A percentile compares a stretch with the other conserved stretches of the same genome.
phyloP scores from a whole-genome alignment of 2,329 filamentous ascomycete species.

The Diaporthe australafricana region DNA sequence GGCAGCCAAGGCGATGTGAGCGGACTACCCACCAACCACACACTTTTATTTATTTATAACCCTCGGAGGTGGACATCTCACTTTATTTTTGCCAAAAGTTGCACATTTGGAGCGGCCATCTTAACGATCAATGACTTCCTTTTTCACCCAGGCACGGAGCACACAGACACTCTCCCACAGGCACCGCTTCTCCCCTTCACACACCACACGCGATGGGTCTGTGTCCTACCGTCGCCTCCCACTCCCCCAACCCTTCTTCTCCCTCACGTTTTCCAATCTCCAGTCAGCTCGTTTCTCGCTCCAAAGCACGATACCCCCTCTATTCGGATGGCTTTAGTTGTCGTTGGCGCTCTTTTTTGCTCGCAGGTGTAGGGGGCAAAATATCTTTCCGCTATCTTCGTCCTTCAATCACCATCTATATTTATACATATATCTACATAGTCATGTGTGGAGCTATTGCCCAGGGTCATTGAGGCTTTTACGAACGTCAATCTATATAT shows the following conservation, averaged over 20 bases:
- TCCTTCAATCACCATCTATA: neutral
- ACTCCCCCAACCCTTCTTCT: neutral
- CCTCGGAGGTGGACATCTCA: neutral
- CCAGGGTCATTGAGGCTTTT: neutral
- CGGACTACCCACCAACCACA: too few relatives aligned
- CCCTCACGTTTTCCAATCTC: neutral
- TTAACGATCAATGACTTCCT: constrained; percentile 33
- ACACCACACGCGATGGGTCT: neutral
- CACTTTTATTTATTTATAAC: neutral
- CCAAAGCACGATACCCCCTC: constrained; percentile 40
- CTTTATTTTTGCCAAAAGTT: constrained; percentile 25
- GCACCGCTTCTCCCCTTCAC: too few relatives aligned
- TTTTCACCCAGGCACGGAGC: neutral
- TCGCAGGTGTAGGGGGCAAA: constrained; percentile 30
- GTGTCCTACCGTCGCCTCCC: neutral
- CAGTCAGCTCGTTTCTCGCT: constrained; percentile 34
- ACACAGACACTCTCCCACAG: neutral
- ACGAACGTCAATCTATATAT: constrained; percentile 14
- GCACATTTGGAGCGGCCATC: constrained; percentile 25
- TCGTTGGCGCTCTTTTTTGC: constrained; percentile 28
- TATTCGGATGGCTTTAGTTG: constrained; percentile 36
- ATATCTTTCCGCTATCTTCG: neutral
- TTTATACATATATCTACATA: neutral
- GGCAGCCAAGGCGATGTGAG: neutral
- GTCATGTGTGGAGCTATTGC: neutral